A percentile compares a stretch with the other conserved stretches of the same genome.
phyloP scores from a whole-genome alignment of 495 filamentous ascomycete genomes.

The Neurospora sp. region DNA sequence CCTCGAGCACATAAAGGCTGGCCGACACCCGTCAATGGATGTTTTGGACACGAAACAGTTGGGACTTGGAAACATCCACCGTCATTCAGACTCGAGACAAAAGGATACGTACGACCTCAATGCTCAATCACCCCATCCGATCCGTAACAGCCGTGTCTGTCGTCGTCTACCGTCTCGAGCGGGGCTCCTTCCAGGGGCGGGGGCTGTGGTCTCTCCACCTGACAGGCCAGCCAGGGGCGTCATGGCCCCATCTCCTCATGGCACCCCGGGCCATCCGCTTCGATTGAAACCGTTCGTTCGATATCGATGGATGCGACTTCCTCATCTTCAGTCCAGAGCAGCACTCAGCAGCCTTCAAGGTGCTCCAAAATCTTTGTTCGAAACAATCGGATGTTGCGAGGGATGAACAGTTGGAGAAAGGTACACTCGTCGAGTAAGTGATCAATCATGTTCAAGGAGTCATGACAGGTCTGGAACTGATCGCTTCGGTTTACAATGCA shows the following conservation, averaged over 20 bases:
- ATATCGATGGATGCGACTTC: neutral
- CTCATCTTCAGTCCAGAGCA: neutral
- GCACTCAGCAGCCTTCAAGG: neutral
- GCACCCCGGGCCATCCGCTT: neutral
- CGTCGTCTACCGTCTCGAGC: neutral
- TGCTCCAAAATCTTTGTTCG: neutral
- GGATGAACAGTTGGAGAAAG: neutral
- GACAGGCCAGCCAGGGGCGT: neutral
- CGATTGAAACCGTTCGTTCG: neutral
- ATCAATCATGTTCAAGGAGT: neutral
- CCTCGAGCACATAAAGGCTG: neutral
- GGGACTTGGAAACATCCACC: neutral
- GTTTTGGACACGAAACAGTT: neutral
- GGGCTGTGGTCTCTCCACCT: neutral
- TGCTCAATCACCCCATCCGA: neutral
- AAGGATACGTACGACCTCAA: neutral
- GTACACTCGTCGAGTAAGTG: neutral
- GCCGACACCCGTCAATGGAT: neutral
- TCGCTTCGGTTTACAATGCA: neutral
- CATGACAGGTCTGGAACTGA: neutral
- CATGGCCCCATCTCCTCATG: neutral
- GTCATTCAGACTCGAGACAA: neutral
- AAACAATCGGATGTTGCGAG: neutral
- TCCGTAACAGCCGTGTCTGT: neutral
- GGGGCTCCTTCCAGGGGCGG: neutral